phyloP scores from a whole-genome alignment of 768 basidiomycete genomes.

The Tylopilus intermedius region DNA sequence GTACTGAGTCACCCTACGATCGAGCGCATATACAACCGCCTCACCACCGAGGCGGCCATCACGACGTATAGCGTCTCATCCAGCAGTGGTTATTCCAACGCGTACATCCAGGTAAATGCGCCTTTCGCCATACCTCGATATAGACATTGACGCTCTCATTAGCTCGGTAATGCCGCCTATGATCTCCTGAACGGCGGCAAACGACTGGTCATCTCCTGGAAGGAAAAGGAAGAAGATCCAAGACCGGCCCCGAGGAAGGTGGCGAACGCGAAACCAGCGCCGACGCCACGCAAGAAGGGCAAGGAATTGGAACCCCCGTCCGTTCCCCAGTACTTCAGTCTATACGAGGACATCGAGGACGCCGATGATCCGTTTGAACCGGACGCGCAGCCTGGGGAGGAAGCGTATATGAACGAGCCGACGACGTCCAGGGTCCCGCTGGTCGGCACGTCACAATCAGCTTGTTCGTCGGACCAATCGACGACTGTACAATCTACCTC shows the following conservation, averaged over 20 bases:
- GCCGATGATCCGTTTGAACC: constrained; percentile 19
- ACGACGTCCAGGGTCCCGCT: constrained; percentile 6
- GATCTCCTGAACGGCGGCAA: constrained; percentile 20
- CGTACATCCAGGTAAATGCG: constrained; percentile 47
- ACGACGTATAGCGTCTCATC: constrained; percentile 41
- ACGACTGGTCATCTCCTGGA: constrained; percentile 24
- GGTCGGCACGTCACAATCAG: constrained; percentile 10
- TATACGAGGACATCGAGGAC: constrained; percentile 31
- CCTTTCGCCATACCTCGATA: background rate
- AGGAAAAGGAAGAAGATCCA: constrained; percentile 16
- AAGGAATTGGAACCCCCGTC: constrained; percentile 14
- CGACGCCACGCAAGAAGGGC: constrained; percentile 14
- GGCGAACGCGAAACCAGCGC: too few species aligned
- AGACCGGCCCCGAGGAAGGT: constrained; percentile 10
- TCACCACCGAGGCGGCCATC: constrained; percentile 49
- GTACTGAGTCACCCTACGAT: constrained; percentile 46
- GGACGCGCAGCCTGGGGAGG: constrained; percentile 12
- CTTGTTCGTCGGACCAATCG: background rate
- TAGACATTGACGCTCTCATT: constrained; percentile 1
- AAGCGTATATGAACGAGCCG: background rate
- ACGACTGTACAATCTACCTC: background rate
- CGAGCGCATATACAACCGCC: constrained; percentile 61
- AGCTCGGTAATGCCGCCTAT: constrained; percentile 19
- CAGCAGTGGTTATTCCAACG: constrained; percentile 45
- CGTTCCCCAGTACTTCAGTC: background rate